phyloP scores from a whole-genome alignment of 1,284 basidiomycete genomes.

The Lentinula novae-zelandiae region DNA sequence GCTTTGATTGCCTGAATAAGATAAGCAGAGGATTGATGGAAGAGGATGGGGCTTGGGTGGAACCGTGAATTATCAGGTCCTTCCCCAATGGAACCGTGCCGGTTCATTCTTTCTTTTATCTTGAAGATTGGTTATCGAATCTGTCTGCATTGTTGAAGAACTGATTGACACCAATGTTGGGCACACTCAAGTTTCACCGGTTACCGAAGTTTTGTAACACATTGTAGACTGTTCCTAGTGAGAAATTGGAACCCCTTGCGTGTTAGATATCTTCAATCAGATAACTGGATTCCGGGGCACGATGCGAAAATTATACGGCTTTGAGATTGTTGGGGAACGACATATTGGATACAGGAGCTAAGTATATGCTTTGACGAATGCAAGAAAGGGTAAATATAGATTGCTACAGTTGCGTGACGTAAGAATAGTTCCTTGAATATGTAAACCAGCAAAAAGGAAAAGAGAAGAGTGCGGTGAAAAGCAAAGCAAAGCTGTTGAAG shows the following conservation, averaged over 20 bases:
- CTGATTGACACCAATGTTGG: too few species aligned
- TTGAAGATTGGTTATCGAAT: too few species aligned
- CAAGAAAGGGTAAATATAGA: not conserved
- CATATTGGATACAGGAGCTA: slow-evolving; percentile 5
- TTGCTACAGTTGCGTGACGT: slow-evolving; percentile 1
- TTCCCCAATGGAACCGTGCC: not conserved
- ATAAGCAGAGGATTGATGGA: not conserved
- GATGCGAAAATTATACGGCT: too few species aligned
- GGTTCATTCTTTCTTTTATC: too few species aligned
- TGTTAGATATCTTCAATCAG: too few species aligned
- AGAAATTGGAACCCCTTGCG: too few species aligned
- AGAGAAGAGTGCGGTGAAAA: not conserved
- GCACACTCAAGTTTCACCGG: too few species aligned
- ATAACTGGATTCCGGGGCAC: too few species aligned
- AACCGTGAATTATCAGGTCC: not conserved
- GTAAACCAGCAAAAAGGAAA: not conserved
- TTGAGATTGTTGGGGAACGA: not conserved
- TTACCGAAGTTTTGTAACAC: too few species aligned
- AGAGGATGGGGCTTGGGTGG: not conserved
- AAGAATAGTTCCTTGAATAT: not conserved
- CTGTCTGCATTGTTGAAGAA: too few species aligned
- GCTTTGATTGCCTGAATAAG: not conserved
- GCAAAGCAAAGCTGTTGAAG: not conserved
- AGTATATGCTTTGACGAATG: not conserved
- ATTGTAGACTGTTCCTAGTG: too few species aligned